Base-by-base conservation (phyloP, 2,329 filamentous ascomycete genomes). In the Canariomyces notabilis region DNA sequence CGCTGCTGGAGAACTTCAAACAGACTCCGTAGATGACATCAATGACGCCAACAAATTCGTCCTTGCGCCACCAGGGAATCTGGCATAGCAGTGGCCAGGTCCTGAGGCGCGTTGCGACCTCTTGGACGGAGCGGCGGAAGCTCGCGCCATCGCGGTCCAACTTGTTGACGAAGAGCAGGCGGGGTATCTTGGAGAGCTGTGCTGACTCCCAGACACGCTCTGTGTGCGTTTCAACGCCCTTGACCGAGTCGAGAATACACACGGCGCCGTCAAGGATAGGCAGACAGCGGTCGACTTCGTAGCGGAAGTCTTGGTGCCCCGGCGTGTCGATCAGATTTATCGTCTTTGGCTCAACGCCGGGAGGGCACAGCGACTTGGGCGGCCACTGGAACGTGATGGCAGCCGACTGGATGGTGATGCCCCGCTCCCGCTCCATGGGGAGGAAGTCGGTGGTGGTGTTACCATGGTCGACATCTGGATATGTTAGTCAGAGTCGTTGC, bases 401-500 rank as follows among this genome's bases (percentile, higher is more conserved):
- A 9, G 93, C 93, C 2, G 91, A 97, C 64, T 97, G 93, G 51
- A 98, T 97, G 4, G 93, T 98, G 62, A 98, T 97, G 22, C 93
- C 93, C 55, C 93, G 78, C 56, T 89, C 84, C 60, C 91, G 79
- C 65, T 98, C 93, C 53, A 95, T 83, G 6, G 93, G 91, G 6
- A 98, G 77, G 57, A 97, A 98, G 67, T 98, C 93, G 2, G 93
- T 98, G 6, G 96, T 89, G 4, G 93, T 97, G 54, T 94, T 95
- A 31, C 93, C 93, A 66, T 95, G 86, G 59, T 97, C 91, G 53
- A 98, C 93, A 66, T 96, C 90, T 80, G 50, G n/a, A n/a, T n/a
- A n/a, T n/a, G n/a, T n/a, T n/a, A n/a, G n/a, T n/a, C n/a, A n/a
- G n/a, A n/a, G n/a, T n/a, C n/a, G n/a, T n/a, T n/a, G n/a, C n/a